Conservation (phyloP, 331 rosid species). For the Malus hybrid region DNA sequence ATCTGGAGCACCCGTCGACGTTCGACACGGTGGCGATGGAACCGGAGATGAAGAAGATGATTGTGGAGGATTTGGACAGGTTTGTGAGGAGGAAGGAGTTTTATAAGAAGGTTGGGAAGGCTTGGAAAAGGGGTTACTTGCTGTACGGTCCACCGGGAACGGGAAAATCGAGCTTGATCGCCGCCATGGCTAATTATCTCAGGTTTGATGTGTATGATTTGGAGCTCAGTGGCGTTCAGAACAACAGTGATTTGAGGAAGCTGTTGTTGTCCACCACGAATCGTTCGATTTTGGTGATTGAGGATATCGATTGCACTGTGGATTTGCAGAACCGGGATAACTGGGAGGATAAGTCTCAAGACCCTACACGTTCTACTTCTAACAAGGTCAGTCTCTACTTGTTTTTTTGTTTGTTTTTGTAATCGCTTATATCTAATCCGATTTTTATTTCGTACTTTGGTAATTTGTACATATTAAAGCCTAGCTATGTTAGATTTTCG, state of each 20-base stretch:
- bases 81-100: conserved; percentile 27
- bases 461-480: no score
- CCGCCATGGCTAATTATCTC: conserved; percentile 39
- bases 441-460: no score
- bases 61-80: conserved; percentile 22
- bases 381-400: no score
- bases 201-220: conserved; percentile 29
- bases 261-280: conserved; percentile 12
- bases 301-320: conserved; percentile 24
- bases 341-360: no score
- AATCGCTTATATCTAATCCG: no score
- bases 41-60: conserved; percentile 6
- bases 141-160: conserved; percentile 35
- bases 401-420: no score
- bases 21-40: conserved; percentile 40
- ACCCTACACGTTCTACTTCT: no score
- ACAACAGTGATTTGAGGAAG: conserved; percentile 5
- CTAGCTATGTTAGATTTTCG: no score
- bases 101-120: conserved; percentile 34
- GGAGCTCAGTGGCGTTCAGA: conserved; percentile 11
- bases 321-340: background rate
- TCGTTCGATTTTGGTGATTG: conserved; percentile 29
- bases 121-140: conserved; percentile 41
- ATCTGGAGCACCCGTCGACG: conserved; percentile 31
- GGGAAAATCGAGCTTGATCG: conserved; percentile 32